Evolutionary conservation across 345 rosid species (phyloP).

Genomic region (Populus euphratica): DNA sequence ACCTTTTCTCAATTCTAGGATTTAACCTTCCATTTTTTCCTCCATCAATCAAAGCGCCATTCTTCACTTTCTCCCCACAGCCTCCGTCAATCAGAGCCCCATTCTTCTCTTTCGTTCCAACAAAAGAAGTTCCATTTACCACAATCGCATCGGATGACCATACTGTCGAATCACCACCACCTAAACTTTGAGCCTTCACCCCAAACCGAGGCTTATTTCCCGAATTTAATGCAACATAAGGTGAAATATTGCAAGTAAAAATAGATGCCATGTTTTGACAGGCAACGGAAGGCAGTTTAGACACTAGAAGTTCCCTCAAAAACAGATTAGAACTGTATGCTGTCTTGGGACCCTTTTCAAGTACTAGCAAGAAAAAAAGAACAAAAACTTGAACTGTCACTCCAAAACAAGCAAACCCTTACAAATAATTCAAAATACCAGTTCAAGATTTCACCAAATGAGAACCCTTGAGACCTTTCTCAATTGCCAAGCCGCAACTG

Average conservation of each 20-base stretch:
- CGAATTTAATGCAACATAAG: constrained; percentile 19
- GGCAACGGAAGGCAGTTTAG: neutral
- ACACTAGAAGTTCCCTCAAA: neutral
- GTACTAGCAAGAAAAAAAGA: neutral
- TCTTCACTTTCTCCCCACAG: constrained; percentile 12
- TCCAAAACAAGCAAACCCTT: neutral
- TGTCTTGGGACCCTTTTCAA: neutral
- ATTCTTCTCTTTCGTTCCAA: constrained; percentile 19
- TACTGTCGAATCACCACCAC: constrained; percentile 28
- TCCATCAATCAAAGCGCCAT: neutral
- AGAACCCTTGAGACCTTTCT: neutral
- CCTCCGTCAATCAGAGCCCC: constrained; percentile 24
- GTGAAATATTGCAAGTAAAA: constrained; percentile 24
- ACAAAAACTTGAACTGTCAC: neutral
- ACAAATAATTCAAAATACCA: neutral
- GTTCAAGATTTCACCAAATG: neutral
- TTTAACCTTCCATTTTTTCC: constrained; percentile 4
- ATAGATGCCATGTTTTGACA: constrained; percentile 16
- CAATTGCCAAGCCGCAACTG: neutral
- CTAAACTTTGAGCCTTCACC: constrained; percentile 42
- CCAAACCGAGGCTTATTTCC: constrained; percentile 29
- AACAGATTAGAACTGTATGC: neutral
- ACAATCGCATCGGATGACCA: constrained; percentile 11
- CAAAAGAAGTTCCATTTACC: constrained; percentile 36
- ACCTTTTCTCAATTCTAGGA: constrained; percentile 14